phyloP scores from a whole-genome alignment of 2,329 filamentous ascomycete species.

The Nothophaeocryptopus gaeumannii region DNA sequence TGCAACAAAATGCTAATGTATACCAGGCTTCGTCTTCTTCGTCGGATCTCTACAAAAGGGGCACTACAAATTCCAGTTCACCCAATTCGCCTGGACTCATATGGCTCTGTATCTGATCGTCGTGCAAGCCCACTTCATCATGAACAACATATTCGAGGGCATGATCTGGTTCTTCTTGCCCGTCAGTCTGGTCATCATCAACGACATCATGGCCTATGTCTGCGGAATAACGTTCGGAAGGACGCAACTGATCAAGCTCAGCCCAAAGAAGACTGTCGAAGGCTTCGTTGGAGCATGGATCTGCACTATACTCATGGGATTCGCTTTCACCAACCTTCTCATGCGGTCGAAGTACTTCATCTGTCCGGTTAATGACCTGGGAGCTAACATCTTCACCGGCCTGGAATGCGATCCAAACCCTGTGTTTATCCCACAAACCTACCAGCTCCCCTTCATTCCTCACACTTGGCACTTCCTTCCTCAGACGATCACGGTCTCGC shows the following conservation, averaged over 20 bases:
- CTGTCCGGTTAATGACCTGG: slow-evolving; percentile 94
- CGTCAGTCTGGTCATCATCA: slow-evolving; percentile 91
- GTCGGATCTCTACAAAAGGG: slow-evolving; percentile 91
- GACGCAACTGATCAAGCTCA: slow-evolving; percentile 95
- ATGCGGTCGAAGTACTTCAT: slow-evolving; percentile 96
- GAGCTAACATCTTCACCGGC: slow-evolving; percentile 87
- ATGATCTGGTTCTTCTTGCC: slow-evolving; percentile 99
- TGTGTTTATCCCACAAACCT: slow-evolving; percentile 77
- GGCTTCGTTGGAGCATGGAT: slow-evolving; percentile 93
- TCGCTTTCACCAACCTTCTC: slow-evolving; percentile 76
- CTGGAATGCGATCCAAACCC: slow-evolving; percentile 88
- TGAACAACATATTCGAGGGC: slow-evolving; percentile 99
- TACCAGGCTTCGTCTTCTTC: slow-evolving; percentile 91
- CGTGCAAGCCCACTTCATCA: slow-evolving; percentile 96
- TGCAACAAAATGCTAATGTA: not conserved
- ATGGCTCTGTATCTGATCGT: slow-evolving; percentile 98
- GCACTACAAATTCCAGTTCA: slow-evolving; percentile 98
- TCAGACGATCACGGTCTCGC: slow-evolving; percentile 72
- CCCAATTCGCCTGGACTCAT: slow-evolving; percentile 98
- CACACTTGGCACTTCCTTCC: slow-evolving; percentile 67
- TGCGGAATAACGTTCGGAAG: slow-evolving; percentile 96
- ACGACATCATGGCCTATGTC: slow-evolving; percentile 97
- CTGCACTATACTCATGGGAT: slow-evolving; percentile 84
- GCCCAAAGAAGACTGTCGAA: slow-evolving; percentile 98
- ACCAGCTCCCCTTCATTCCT: slow-evolving; percentile 58